These are phyloP conservation scores for Pseudocercospora eumusae DNA, from an alignment of 2,329 filamentous ascomycete species.

Conservation along the genomic window DNA sequence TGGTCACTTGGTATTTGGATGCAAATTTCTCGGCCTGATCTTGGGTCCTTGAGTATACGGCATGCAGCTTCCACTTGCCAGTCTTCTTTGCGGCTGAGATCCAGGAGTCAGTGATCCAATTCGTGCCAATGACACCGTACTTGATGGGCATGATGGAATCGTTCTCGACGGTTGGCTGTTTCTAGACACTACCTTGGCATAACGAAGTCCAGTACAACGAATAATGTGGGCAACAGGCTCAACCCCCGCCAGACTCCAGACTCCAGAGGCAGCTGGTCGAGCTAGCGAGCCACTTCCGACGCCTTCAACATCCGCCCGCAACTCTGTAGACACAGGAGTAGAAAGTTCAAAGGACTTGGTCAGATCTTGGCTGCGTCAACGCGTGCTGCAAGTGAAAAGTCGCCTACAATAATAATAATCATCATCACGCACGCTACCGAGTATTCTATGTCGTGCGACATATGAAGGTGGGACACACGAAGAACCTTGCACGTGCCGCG, in stretches of 20 bases:
- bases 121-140: slow-evolving; percentile 51
- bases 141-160: slow-evolving; percentile 37
- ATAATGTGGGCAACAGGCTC: too few species aligned
- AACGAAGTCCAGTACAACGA: too few species aligned
- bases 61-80: slow-evolving; percentile 46
- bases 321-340: slow-evolving; percentile 4
- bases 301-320: slow-evolving; percentile 1
- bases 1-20: slow-evolving; percentile 43
- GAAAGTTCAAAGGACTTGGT: neutral
- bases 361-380: neutral
- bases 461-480: neutral
- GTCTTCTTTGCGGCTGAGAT: slow-evolving; percentile 48
- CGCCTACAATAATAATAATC: neutral
- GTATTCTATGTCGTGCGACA: neutral
- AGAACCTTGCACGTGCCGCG: slow-evolving; percentile 4
- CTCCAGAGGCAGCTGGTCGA: too few species aligned
- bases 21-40: slow-evolving; percentile 48
- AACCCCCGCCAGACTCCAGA: too few species aligned
- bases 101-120: slow-evolving; percentile 55
- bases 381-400: slow-evolving; percentile 1
- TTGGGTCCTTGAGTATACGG: slow-evolving; percentile 51
- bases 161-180: neutral
- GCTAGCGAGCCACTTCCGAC: slow-evolving; percentile 1
- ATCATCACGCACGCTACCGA: neutral
- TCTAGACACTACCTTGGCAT: too few species aligned